phyloP scores from a whole-genome alignment of 208 protist species.

The Trypanosomatidae sp. region DNA sequence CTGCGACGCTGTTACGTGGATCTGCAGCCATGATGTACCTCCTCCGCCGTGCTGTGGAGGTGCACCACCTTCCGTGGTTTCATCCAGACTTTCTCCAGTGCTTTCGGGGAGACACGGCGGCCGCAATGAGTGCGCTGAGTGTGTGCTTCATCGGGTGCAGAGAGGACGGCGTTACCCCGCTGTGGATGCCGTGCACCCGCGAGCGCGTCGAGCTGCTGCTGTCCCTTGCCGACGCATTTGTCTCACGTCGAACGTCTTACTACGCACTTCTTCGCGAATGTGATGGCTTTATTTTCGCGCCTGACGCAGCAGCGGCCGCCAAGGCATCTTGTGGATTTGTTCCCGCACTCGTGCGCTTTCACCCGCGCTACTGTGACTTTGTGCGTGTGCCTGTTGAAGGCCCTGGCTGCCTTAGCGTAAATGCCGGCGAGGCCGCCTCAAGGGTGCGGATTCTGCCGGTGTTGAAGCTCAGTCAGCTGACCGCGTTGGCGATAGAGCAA shows the following conservation, averaged over 20 bases:
- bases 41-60: conserved; percentile 60
- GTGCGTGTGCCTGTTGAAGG: conserved; percentile 5
- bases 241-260: conserved; percentile 39
- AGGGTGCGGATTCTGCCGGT: conserved; percentile 37
- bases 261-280: conserved; percentile 43
- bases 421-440: neutral
- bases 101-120: conserved; percentile 36
- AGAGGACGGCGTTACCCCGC: conserved; percentile 49
- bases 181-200: conserved; percentile 75
- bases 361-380: conserved; percentile 73
- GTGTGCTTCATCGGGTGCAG: conserved; percentile 65
- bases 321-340: conserved; percentile 42
- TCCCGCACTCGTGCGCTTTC: conserved; percentile 44
- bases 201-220: conserved; percentile 64
- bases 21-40: conserved; percentile 82
- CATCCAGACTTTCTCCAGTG: conserved; percentile 38
- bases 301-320: neutral
- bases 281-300: conserved; percentile 51
- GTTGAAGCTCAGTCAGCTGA: conserved; percentile 82
- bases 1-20: conserved; percentile 44
- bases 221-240: conserved; percentile 36
- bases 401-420: neutral
- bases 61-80: conserved; percentile 63
- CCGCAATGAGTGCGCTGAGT: conserved; percentile 33
- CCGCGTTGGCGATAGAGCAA: conserved; percentile 54